A percentile compares a stretch with the other conserved stretches of the same genome.
phyloP scores from a whole-genome alignment of 208 protist species.

The Leishmania mexicana region DNA sequence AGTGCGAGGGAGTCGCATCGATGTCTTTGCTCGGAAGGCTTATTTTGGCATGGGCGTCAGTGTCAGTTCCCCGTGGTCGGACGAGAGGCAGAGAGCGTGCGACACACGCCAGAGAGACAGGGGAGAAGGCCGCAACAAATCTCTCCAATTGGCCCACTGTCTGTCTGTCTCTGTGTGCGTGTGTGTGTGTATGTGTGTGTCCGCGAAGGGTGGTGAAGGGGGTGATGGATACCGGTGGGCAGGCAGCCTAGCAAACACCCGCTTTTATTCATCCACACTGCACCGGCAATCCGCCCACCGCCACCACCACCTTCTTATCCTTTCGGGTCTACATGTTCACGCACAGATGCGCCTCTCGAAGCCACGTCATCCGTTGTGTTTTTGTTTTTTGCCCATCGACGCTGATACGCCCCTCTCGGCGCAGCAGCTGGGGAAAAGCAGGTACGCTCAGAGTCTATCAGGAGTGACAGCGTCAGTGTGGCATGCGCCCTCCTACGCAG shows the following conservation, averaged over 20 bases:
- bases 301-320: not conserved
- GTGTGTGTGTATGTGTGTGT: not conserved
- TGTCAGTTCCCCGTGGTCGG: too few species aligned
- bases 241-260: not conserved
- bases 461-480: not conserved
- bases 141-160: not conserved
- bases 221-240: not conserved
- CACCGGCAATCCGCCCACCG: not conserved
- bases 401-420: not conserved
- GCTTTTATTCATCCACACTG: not conserved
- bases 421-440: not conserved
- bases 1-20: not conserved
- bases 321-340: not conserved
- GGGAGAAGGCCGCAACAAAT: not conserved
- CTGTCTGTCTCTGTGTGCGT: not conserved
- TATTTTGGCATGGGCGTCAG: not conserved
- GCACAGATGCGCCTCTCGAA: not conserved
- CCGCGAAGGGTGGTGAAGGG: not conserved
- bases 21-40: not conserved
- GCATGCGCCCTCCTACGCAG: conserved; percentile 13
- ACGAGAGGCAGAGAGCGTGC: not conserved
- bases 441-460: not conserved
- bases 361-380: not conserved
- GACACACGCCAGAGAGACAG: not conserved
- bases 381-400: not conserved